Conservation (phyloP, 1,284 basidiomycete species). For the Cryptococcus sp. region DNA sequence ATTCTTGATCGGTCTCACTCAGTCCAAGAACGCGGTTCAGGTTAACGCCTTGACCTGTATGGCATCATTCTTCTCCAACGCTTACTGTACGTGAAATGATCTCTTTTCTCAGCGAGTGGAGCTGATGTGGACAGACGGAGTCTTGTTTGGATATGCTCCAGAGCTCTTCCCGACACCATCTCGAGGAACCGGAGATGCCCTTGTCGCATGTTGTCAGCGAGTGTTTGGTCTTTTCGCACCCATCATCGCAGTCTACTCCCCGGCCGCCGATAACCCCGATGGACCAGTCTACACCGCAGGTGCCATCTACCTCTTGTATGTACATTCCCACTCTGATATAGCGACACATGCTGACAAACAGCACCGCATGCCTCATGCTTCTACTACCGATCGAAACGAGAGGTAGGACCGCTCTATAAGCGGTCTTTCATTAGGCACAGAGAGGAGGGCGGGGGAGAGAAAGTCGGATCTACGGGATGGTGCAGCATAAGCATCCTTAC, state of each 20-base stretch:
- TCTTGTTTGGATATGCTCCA: conserved; percentile 60
- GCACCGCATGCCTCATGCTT: conserved; percentile 50
- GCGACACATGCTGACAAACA: not conserved
- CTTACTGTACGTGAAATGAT: conserved; percentile 18
- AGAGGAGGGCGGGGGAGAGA: no score
- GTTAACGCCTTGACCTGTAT: conserved; percentile 58
- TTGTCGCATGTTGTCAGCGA: conserved; percentile 56
- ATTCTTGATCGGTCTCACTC: conserved; percentile 62
- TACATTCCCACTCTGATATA: not conserved
- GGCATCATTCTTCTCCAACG: conserved; percentile 53
- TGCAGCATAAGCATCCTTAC: no score
- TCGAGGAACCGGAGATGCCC: conserved; percentile 61
- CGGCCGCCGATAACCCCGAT: conserved; percentile 23
- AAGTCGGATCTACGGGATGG: no score
- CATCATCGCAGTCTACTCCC: conserved; percentile 28
- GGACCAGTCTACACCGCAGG: conserved; percentile 61
- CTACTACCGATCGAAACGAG: conserved; percentile 59
- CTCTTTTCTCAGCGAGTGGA: not conserved
- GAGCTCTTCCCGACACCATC: conserved; percentile 63
- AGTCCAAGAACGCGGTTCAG: conserved; percentile 51
- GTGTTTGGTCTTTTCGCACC: conserved; percentile 53
- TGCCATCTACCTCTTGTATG: conserved; percentile 52
- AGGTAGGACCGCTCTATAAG: conserved; percentile 27
- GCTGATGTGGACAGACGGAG: conserved; percentile 50
- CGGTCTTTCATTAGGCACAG: no score